phyloP scores from a whole-genome alignment of 148 eudicot genomes.

The Cornus kousa region DNA sequence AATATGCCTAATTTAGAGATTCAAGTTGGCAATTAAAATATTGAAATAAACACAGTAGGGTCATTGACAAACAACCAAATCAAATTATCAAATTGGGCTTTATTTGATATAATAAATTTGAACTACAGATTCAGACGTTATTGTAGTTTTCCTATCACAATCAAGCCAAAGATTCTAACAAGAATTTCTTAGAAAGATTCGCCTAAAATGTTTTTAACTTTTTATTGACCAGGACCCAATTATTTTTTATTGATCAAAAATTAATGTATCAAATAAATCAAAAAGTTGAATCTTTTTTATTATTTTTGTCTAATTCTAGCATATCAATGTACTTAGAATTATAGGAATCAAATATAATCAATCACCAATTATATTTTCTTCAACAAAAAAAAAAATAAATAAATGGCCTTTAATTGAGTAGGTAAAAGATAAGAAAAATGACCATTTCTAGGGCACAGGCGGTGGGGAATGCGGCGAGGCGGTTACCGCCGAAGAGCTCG shows the following conservation, averaged over 20 bases:
- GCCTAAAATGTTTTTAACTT: background rate
- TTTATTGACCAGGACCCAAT: too few species aligned
- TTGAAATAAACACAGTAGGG: background rate
- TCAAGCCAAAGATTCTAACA: background rate
- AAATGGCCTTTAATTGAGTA: too few species aligned
- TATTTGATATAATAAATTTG: too few species aligned
- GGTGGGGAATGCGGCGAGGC: conserved; percentile 83
- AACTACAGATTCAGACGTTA: background rate
- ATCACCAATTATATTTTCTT: background rate
- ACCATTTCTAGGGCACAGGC: conserved; percentile 99
- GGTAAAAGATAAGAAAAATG: background rate
- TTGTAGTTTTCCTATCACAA: too few species aligned
- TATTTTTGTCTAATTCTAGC: background rate
- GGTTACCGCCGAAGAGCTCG: conserved; percentile 80
- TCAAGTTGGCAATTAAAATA: background rate
- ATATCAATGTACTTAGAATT: background rate
- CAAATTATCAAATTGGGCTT: background rate
- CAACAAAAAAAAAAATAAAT: too few species aligned
- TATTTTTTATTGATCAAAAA: too few species aligned
- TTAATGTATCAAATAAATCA: too few species aligned
- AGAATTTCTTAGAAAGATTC: background rate
- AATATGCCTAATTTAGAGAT: too few species aligned
- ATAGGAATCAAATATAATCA: background rate
- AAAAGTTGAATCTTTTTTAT: too few species aligned
- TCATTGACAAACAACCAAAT: background rate